Percentiles rank a stretch among this genome's conserved stretches.
Conservation (phyloP, 2,329 filamentous ascomycete genomes). For the Neoscytalidium dimidiatum region DNA sequence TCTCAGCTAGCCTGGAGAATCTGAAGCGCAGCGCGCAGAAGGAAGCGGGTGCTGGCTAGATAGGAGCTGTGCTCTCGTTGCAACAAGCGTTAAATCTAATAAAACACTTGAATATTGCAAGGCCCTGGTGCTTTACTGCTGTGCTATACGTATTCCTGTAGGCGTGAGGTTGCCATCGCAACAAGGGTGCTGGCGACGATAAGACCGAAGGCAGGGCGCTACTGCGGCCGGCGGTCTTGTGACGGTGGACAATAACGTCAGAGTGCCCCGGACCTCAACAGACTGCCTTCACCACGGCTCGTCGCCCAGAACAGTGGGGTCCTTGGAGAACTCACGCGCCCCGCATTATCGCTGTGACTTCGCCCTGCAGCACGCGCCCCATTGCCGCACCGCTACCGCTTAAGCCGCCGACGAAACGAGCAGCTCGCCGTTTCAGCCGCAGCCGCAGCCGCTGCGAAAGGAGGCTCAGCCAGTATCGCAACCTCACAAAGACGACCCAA, state of each 20-base stretch:
- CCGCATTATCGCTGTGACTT: slow-evolving; percentile 11
- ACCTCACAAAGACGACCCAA: slow-evolving; percentile 6
- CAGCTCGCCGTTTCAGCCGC: slow-evolving; percentile 19
- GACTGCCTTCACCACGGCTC: background rate
- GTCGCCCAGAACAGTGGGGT: background rate
- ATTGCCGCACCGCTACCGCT: background rate
- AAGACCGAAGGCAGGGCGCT: too few species aligned
- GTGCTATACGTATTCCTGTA: background rate
- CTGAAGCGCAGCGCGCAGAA: background rate
- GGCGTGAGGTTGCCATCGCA: background rate
- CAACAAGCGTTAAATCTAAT: slow-evolving; percentile 21
- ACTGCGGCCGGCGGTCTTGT: background rate
- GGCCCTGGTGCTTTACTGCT: too few species aligned
- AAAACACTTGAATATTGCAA: slow-evolving; percentile 20
- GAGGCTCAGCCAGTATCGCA: background rate
- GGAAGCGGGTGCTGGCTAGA: slow-evolving; percentile 18
- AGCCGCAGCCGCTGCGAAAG: slow-evolving; percentile 9
- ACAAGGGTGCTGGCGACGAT: background rate
- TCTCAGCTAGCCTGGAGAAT: slow-evolving; percentile 6
- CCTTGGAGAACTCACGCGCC: background rate
- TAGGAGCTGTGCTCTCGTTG: slow-evolving; percentile 8
- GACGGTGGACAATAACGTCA: slow-evolving; percentile 17
- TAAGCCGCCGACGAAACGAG: slow-evolving; percentile 4
- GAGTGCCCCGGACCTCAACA: background rate
- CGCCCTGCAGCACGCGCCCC: slow-evolving; percentile 16